Base-by-base conservation (phyloP, 257 asterid species). In the Plantago elongata region DNA sequence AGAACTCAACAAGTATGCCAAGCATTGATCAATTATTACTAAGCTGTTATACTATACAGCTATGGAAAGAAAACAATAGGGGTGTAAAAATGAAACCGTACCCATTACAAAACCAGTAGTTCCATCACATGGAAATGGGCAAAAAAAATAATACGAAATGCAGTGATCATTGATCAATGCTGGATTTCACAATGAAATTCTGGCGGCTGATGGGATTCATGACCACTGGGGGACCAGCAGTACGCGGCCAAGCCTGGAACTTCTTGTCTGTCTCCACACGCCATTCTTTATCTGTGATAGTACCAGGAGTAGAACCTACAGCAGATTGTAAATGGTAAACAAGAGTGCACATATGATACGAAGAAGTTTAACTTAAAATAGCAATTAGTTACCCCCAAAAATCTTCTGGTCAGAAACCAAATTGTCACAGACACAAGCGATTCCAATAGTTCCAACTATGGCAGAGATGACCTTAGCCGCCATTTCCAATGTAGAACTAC, bases 161-260 rank as follows among this genome's bases (percentile, higher is more conserved):
- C 40, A 34, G 40, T 34, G 7, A 34, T 34, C 40, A 34, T 7
- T 34, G 40, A 34, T 34, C 40, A 34, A 34, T 34, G 40, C 40
- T 34, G 40, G 40, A 34, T 4, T 34, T 34, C 40, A 34, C 40
- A 34, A 34, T 34, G 40, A 34, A 34, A 34, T 34, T 34, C 8
- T 34, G 40, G 40, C 40, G 40, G 40, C 40, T 34, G 40, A 34
- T 34, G 40, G 83, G 85, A 74, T 82, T 82, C 83, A 82, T 79
- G 47, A 79, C 85, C 48, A 82, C 83, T 0, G 89, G 89, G 18
- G 89, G 82, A 9, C 89, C 89, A 16, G 89, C 89, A 48, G 85
- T 75, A 11, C 89, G 85, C 54, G 89, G 89, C 89, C 85, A 82
- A 51, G 89, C 89, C 70, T 79, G 83, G 54, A 82, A 79, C 77